phyloP scores from a whole-genome alignment of 352 stramenopile genomes.

The Phytophthora constricta region DNA sequence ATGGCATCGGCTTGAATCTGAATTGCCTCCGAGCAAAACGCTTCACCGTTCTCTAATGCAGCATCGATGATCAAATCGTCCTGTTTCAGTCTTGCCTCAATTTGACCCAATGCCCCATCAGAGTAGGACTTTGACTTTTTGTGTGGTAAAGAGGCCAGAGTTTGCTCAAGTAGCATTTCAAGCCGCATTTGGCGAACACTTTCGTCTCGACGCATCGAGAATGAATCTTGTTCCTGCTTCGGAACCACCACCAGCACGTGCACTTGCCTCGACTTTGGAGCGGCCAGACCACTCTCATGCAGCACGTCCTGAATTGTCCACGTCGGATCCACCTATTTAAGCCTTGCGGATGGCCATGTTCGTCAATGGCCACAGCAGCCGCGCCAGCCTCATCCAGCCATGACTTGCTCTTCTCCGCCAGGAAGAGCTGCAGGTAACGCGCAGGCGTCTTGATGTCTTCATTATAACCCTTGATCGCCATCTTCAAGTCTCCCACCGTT shows the following conservation, averaged over 20 bases:
- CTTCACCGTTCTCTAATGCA: not conserved
- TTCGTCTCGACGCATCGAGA: slow-evolving; percentile 9
- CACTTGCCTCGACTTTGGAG: not conserved
- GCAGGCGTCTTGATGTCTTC: not conserved
- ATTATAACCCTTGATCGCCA: not conserved
- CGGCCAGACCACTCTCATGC: too few relatives aligned
- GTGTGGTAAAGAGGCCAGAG: slow-evolving; percentile 4
- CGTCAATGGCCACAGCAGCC: not conserved
- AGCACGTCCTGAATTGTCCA: too few relatives aligned
- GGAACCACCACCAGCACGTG: not conserved
- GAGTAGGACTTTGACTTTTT: slow-evolving; percentile 1
- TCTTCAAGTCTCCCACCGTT: too few relatives aligned
- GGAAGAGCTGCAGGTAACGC: not conserved
- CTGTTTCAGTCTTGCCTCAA: slow-evolving; percentile 6
- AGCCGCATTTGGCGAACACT: slow-evolving; percentile 9
- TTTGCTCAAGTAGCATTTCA: slow-evolving; percentile 5
- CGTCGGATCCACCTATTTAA: not conserved
- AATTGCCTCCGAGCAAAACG: slow-evolving; percentile 15
- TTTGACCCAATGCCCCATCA: slow-evolving; percentile 5
- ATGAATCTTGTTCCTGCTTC: slow-evolving; percentile 5
- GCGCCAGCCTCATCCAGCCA: not conserved
- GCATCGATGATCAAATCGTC: slow-evolving; percentile 6
- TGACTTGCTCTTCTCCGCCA: not conserved
- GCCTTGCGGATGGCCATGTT: not conserved
- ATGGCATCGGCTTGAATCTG: slow-evolving; percentile 13